phyloP scores from a whole-genome alignment of 2,329 filamentous ascomycete species.

The Aspergillus sp. region DNA sequence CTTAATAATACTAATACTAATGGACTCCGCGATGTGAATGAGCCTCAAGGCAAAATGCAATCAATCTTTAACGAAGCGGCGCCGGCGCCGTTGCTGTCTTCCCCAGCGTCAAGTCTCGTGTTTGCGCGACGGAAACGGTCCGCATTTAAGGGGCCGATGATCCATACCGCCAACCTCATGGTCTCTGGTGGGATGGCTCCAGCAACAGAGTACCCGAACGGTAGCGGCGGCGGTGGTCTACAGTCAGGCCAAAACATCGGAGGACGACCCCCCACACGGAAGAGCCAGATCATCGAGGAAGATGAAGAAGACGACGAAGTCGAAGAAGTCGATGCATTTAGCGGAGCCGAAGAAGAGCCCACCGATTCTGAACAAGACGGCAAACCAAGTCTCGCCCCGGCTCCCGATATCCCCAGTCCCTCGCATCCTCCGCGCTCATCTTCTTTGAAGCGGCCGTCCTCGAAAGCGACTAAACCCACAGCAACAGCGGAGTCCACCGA shows the following conservation, averaged over 20 bases:
- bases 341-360: conserved; percentile 22
- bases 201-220: conserved; percentile 24
- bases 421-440: conserved; percentile 32
- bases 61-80: conserved; percentile 32
- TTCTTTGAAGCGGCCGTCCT: conserved; percentile 15
- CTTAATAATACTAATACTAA: conserved; percentile 2
- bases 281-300: conserved; percentile 20
- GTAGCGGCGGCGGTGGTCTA: conserved; percentile 1
- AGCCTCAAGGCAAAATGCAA: conserved; percentile 17
- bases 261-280: conserved; percentile 13
- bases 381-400: conserved; percentile 21
- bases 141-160: conserved; percentile 39
- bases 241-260: conserved; percentile 32
- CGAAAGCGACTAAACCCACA: conserved; percentile 11
- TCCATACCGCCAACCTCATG: conserved; percentile 32
- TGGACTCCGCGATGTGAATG: conserved; percentile 19
- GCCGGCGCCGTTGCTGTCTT: conserved; percentile 29
- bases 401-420: conserved; percentile 24
- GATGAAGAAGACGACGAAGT: conserved; percentile 33
- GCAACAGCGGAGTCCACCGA: conserved; percentile 6
- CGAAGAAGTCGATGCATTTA: conserved; percentile 37
- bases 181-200: conserved; percentile 25
- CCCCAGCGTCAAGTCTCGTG: conserved; percentile 36
- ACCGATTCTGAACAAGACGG: conserved; percentile 3
- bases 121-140: conserved; percentile 40